These are phyloP conservation scores for Cystobasidium onofrii DNA, from an alignment of 768 basidiomycete species.

Conservation along the genomic window DNA sequence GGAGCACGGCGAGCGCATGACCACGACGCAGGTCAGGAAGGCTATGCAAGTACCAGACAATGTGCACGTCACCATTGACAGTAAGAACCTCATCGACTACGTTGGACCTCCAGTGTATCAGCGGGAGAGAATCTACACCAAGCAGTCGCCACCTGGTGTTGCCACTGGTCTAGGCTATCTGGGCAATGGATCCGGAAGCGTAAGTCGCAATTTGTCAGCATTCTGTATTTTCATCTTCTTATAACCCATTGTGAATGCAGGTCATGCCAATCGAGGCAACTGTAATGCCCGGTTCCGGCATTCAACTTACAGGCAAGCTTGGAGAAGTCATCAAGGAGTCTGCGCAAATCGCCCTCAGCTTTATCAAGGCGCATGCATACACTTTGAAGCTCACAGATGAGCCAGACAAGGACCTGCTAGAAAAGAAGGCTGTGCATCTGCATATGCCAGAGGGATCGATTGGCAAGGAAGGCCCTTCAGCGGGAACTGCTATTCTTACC, in stretches of 20 bases:
- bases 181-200: constrained; percentile 82
- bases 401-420: constrained; percentile 66
- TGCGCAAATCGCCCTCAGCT: constrained; percentile 86
- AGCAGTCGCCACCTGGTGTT: constrained; percentile 77
- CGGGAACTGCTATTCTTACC: constrained; percentile 84
- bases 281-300: constrained; percentile 89
- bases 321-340: constrained; percentile 96
- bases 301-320: constrained; percentile 92
- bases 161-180: constrained; percentile 90
- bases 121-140: constrained; percentile 80
- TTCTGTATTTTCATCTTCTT: background rate
- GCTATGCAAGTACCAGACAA: constrained; percentile 70
- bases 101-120: constrained; percentile 94
- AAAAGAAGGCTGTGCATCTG: constrained; percentile 80
- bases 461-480: constrained; percentile 75
- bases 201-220: constrained; percentile 42
- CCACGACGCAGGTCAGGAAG: constrained; percentile 67
- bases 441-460: constrained; percentile 95
- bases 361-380: constrained; percentile 83
- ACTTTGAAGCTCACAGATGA: constrained; percentile 74
- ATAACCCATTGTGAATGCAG: too few species aligned
- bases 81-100: constrained; percentile 87
- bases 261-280: constrained; percentile 44
- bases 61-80: constrained; percentile 71
- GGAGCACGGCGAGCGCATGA: constrained; percentile 49